phyloP scores from a whole-genome alignment of 345 rosid species.

The Eutrema japonicum region DNA sequence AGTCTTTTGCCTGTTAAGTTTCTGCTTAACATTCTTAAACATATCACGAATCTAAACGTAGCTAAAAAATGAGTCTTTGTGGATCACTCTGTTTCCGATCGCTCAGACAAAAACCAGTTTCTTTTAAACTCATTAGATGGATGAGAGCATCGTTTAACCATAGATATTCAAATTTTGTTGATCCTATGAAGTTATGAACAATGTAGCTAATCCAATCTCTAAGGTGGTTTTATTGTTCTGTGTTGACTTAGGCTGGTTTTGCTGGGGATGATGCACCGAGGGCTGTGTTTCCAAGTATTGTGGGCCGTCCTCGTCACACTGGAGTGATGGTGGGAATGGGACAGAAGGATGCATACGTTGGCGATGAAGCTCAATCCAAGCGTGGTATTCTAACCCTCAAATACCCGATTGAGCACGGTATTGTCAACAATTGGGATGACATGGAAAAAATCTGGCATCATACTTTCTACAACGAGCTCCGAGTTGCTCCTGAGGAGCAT shows the following conservation, averaged over 20 bases:
- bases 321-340: slow-evolving; percentile 90
- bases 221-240: slow-evolving; percentile 21
- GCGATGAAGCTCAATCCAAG: slow-evolving; percentile 81
- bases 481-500: slow-evolving; percentile 92
- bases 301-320: slow-evolving; percentile 86
- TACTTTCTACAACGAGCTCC: slow-evolving; percentile 89
- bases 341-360: slow-evolving; percentile 84
- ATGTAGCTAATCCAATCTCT: slow-evolving; percentile 19
- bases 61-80: not conserved
- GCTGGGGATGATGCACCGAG: slow-evolving; percentile 96
- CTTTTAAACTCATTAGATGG: not conserved
- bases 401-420: slow-evolving; percentile 87
- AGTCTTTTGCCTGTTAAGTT: not conserved
- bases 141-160: not conserved
- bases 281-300: slow-evolving; percentile 91
- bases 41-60: not conserved
- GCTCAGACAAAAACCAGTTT: not conserved
- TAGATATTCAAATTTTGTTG: not conserved
- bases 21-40: not conserved
- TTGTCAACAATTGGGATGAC: slow-evolving; percentile 94
- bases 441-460: slow-evolving; percentile 96
- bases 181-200: not conserved
- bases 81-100: not conserved
- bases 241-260: slow-evolving; percentile 88
- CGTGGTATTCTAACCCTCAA: slow-evolving; percentile 76